Conservation (phyloP, 2,329 filamentous ascomycete genomes). For the Monosporascus cannonballus region DNA sequence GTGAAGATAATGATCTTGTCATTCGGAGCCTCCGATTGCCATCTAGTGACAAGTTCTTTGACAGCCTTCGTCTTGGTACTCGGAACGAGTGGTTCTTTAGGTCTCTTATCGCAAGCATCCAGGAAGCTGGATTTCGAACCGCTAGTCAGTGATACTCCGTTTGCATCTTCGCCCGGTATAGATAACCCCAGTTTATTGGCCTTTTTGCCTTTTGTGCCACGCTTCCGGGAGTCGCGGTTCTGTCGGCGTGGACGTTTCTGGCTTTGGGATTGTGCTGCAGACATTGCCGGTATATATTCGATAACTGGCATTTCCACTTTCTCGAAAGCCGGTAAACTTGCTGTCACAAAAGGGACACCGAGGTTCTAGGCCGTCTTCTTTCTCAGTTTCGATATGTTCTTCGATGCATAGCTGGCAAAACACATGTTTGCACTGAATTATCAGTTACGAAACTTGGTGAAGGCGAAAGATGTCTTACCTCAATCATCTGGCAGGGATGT, state of each 20-base stretch:
- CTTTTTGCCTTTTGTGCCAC: no score
- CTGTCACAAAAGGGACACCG: not conserved
- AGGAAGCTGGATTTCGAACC: not conserved
- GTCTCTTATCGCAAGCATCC: not conserved
- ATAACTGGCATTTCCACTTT: not conserved
- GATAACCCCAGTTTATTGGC: not conserved
- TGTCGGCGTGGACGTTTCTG: not conserved
- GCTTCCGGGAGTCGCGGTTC: not conserved
- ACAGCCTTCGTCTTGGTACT: slow-evolving; percentile 1
- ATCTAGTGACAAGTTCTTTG: not conserved
- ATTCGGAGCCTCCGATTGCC: slow-evolving; percentile 1
- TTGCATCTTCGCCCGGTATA: not conserved
- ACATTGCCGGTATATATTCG: not conserved
- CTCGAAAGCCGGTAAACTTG: not conserved
- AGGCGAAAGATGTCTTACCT: not conserved
- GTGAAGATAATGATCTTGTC: slow-evolving; percentile 5
- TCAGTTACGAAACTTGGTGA: not conserved
- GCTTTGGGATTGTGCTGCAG: not conserved
- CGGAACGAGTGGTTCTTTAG: not conserved
- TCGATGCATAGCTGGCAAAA: not conserved
- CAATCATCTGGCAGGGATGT: not conserved
- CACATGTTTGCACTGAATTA: not conserved
- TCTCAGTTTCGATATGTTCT: not conserved
- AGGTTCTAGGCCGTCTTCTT: not conserved
- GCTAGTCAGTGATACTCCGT: not conserved